Evolutionary conservation across 129 eudicot genomes (phyloP).

Genomic region (Ambrosia artemisiifolia): DNA sequence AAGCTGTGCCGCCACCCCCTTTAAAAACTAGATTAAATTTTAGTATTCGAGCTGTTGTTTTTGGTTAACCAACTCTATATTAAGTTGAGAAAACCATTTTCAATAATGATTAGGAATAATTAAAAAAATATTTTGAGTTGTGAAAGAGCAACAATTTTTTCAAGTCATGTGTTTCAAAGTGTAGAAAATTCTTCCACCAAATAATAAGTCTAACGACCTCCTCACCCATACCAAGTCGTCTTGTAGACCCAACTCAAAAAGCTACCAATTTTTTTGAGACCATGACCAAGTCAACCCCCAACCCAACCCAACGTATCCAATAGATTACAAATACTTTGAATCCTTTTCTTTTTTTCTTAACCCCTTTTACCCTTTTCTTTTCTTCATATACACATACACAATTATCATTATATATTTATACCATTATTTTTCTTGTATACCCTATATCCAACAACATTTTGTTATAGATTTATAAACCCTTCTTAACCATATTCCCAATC

Average conservation of each 20-base stretch:
- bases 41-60: too few relatives aligned
- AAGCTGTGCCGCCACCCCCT: too few relatives aligned
- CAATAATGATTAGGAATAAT: not conserved
- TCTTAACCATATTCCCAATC: not conserved
- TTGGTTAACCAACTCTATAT: too few relatives aligned
- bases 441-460: not conserved
- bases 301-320: conserved; percentile 37
- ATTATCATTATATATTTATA: not conserved
- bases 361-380: conserved; percentile 43
- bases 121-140: conserved; percentile 1
- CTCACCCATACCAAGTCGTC: conserved; percentile 46
- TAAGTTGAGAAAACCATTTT: not conserved
- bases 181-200: conserved; percentile 35
- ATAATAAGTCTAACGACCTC: conserved; percentile 26
- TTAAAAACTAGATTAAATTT: too few relatives aligned
- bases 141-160: conserved; percentile 19
- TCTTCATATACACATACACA: conserved; percentile 21
- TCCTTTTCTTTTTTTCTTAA: conserved; percentile 26
- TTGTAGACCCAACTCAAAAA: conserved; percentile 40
- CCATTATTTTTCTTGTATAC: conserved; percentile 6
- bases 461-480: not conserved
- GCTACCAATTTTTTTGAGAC: conserved; percentile 8
- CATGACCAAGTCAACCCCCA: conserved; percentile 56
- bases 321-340: conserved; percentile 60
- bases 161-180: conserved; percentile 48